Percentiles rank a stretch among this genome's conserved stretches.
Evolutionary conservation across 441 rosid genomes (phyloP).

Genomic region (Populus hybrid): DNA sequence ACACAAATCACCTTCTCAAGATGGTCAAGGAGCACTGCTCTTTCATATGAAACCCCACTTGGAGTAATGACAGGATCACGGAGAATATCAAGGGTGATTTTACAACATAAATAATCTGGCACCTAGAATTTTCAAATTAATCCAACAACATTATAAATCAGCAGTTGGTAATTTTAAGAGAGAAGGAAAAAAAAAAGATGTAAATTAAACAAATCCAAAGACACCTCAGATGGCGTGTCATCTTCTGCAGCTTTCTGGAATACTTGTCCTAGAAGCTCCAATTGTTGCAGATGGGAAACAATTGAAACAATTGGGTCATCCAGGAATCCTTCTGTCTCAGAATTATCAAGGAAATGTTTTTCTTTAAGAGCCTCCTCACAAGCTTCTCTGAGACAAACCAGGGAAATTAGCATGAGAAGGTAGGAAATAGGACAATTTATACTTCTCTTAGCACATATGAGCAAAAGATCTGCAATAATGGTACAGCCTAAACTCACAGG

Average conservation of each 20-base stretch:
- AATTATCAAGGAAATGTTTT: conserved; percentile 46
- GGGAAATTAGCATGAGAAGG: conserved; percentile 14
- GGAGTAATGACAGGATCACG: conserved; percentile 92
- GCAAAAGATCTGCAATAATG: neutral
- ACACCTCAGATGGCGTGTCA: conserved; percentile 67
- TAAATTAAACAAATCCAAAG: neutral
- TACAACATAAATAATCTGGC: conserved; percentile 88
- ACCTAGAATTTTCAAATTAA: conserved; percentile 43
- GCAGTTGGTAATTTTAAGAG: neutral
- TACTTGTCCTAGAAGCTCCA: conserved; percentile 50
- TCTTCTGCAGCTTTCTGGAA: conserved; percentile 66
- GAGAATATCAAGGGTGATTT: conserved; percentile 79
- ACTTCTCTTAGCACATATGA: neutral
- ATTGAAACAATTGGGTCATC: conserved; percentile 33
- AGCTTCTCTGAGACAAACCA: conserved; percentile 53
- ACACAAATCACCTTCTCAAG: conserved; percentile 52
- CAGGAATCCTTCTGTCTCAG: conserved; percentile 47
- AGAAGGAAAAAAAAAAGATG: neutral
- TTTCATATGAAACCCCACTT: conserved; percentile 86
- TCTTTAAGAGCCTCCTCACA: conserved; percentile 75
- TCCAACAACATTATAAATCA: conserved; percentile 1
- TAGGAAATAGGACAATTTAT: conserved; percentile 4
- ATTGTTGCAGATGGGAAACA: conserved; percentile 33
- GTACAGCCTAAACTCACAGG: conserved; percentile 29
- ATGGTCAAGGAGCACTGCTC: conserved; percentile 84